These are phyloP conservation scores for Elaphomyces granulatus DNA, from an alignment of 495 filamentous ascomycete genomes.

Conservation along the genomic window DNA sequence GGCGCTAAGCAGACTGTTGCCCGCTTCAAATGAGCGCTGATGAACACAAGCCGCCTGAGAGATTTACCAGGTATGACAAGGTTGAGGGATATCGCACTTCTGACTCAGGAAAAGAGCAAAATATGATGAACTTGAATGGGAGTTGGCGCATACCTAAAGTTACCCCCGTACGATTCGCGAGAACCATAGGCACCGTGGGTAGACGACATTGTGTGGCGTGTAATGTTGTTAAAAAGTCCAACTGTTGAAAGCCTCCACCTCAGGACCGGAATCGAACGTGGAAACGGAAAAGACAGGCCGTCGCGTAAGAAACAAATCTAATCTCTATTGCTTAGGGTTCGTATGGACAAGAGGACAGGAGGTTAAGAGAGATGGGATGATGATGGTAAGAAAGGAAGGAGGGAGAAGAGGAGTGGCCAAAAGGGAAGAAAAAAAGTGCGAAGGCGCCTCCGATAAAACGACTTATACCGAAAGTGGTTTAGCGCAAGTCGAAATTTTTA, in stretches of 20 bases:
- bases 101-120: no score
- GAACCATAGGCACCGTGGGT: constrained; percentile 20
- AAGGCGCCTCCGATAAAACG: constrained; percentile 8
- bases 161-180: constrained; percentile 33
- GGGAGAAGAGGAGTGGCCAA: constrained; percentile 5
- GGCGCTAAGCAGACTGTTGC: no score
- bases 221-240: constrained; percentile 5
- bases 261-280: constrained; percentile 22
- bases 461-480: no score
- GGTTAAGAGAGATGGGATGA: constrained; percentile 6
- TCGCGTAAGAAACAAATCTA: constrained; percentile 14
- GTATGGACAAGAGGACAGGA: constrained; percentile 6
- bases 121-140: background rate
- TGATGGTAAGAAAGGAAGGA: constrained; percentile 10
- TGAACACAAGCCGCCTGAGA: no score
- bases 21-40: no score
- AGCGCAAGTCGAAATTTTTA: constrained; percentile 1
- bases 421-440: constrained; percentile 15
- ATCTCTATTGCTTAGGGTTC: background rate
- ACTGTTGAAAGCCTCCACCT: constrained; percentile 33
- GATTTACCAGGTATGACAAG: no score
- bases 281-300: constrained; percentile 9
- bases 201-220: background rate
- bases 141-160: constrained; percentile 22
- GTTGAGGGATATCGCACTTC: no score